These are phyloP conservation scores for Biscogniauxia marginata DNA, from an alignment of 2,329 filamentous ascomycete genomes.

Conservation along the genomic window DNA sequence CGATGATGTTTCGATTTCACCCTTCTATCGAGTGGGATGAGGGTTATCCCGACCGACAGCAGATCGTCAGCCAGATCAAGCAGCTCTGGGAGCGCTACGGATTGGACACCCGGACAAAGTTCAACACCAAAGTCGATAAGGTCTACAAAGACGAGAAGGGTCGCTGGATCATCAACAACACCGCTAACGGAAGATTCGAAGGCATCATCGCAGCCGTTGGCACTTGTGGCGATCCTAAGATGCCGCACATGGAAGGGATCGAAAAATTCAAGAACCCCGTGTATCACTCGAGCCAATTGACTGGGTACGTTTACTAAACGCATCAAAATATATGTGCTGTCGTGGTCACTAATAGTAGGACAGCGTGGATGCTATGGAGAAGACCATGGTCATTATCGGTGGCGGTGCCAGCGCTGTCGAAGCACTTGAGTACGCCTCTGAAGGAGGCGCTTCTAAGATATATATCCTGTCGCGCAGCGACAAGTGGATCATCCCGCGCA, in stretches of 20 bases:
- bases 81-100: conserved; percentile 74
- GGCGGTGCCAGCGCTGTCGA: conserved; percentile 81
- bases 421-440: conserved; percentile 74
- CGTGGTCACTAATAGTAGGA: conserved; percentile 20
- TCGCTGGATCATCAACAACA: conserved; percentile 75
- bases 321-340: rapidly evolving
- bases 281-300: conserved; percentile 73
- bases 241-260: conserved; percentile 68
- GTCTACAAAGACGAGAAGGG: conserved; percentile 68
- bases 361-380: conserved; percentile 67
- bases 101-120: conserved; percentile 68
- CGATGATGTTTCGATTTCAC: conserved; percentile 84
- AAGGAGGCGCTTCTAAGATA: conserved; percentile 64
- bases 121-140: conserved; percentile 67
- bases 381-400: conserved; percentile 74
- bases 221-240: conserved; percentile 76
- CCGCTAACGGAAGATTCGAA: conserved; percentile 70
- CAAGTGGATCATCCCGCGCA: conserved; percentile 86
- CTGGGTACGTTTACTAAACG: conserved; percentile 46
- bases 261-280: conserved; percentile 70
- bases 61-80: conserved; percentile 72
- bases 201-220: conserved; percentile 77
- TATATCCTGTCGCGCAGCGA: conserved; percentile 75
- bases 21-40: conserved; percentile 71
- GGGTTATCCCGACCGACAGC: conserved; percentile 74